Base-by-base conservation (phyloP, 2,329 filamentous ascomycete genomes). In the Alternaria incomplexa region DNA sequence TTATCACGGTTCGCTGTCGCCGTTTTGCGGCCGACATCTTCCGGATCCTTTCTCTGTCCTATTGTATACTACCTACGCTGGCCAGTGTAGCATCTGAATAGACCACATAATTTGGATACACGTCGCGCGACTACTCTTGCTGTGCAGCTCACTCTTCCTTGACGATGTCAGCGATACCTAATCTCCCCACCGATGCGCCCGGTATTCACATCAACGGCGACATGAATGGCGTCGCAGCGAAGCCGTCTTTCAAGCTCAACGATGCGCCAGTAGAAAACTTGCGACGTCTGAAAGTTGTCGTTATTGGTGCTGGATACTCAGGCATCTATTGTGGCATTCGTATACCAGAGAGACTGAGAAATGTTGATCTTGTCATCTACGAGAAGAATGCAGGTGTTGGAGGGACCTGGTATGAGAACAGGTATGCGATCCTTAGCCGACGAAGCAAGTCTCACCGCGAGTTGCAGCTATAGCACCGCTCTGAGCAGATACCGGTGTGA, bases 311-410 rank as follows among this genome's bases (percentile, higher is more conserved):
- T 40, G 81, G 81, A 1, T 83, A 80, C 52, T 82, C 80, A 0
- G 81, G 81, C 20, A 80, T 84, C 9, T 83, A 83, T 58, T 77
- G 76, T 40, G 81, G 80, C 5, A 83, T 83, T 54, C 73, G 82
- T 6, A 81, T 83, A 63, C 81, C 81, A 1, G 80, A 83, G 62
- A 71, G 72, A 50, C 58, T 80, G 4, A 68, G 71, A 51, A 82
- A 83, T 62, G 78, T 79, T 13, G 78, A 81, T 4, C 65, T 82
- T 13, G 74, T 77, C 13, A 81, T 82, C 7, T 82, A 82, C 50
- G 81, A 83, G 63, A 82, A 82, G 75, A 82, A 83, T 64, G 76
- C 69, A 8, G 80, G 80, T 3, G 72, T 82, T 17, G 80, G 80
- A 13, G 76, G 77, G 4, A 77, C 76, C 1, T 80, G 81, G 80